Conservation (phyloP, 345 rosid genomes). For the Eutrema japonicum region DNA sequence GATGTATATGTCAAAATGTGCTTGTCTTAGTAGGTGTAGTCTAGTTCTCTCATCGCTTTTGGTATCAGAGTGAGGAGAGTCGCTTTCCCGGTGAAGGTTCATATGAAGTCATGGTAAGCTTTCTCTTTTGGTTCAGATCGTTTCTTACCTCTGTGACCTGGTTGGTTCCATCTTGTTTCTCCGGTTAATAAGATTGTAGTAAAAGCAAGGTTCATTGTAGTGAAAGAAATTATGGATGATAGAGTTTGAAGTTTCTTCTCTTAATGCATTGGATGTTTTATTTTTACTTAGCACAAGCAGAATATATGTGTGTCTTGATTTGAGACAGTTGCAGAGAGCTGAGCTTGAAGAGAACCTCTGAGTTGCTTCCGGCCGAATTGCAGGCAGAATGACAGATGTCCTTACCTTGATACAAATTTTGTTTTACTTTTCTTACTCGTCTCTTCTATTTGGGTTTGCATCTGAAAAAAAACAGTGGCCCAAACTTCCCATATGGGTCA, state of each 20-base stretch:
- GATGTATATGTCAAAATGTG: constrained; percentile 39
- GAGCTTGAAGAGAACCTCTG: constrained; percentile 19
- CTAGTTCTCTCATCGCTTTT: constrained; percentile 21
- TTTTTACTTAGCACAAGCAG: constrained; percentile 16
- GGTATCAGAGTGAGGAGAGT: constrained; percentile 19
- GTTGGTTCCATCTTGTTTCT: constrained; percentile 29
- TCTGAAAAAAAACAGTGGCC: neutral
- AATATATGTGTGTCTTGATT: neutral
- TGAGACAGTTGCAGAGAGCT: constrained; percentile 20
- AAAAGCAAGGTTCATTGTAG: constrained; percentile 26
- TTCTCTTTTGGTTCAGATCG: constrained; percentile 2
- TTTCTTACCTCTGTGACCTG: neutral
- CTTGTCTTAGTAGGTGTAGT: constrained; percentile 38
- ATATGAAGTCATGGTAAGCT: constrained; percentile 32
- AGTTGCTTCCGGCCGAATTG: neutral
- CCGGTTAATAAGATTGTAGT: constrained; percentile 30
- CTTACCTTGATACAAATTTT: neutral
- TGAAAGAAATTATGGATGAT: constrained; percentile 25
- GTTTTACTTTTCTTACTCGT: neutral
- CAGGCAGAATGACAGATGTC: neutral
- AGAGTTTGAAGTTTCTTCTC: constrained; percentile 13
- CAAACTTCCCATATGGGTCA: constrained; percentile 7
- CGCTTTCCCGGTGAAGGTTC: constrained; percentile 22
- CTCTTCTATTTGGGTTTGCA: constrained; percentile 5
- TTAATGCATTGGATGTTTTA: constrained; percentile 25